Evolutionary conservation across 371 early-diverging fungal genomes (phyloP).

Genomic region (Circinella umbellata): DNA sequence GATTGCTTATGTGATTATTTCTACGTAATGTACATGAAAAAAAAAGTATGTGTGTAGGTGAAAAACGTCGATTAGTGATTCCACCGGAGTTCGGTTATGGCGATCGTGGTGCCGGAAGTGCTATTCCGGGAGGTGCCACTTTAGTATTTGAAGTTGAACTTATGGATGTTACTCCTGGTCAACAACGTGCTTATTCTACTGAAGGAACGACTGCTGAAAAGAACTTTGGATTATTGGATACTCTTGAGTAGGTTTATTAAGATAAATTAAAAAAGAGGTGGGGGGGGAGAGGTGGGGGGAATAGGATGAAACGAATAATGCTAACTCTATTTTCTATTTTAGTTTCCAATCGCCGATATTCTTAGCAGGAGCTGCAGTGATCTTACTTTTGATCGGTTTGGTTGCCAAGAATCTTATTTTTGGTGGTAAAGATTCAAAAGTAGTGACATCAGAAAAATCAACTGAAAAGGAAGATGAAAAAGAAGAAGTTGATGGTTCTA

Average conservation of each 20-base stretch:
- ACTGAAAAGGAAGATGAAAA: not conserved
- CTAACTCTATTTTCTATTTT: slow-evolving; percentile 13
- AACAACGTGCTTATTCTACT: not conserved
- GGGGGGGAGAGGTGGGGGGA: not conserved
- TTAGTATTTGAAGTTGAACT: slow-evolving; percentile 74
- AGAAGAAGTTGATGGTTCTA: slow-evolving; percentile 15
- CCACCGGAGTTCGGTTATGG: slow-evolving; percentile 74
- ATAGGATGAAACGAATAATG: not conserved
- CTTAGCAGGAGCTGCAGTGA: not conserved
- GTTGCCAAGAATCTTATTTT: not conserved
- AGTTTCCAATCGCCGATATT: slow-evolving; percentile 3
- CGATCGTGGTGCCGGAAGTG: slow-evolving; percentile 57
- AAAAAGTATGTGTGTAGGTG: slow-evolving; percentile 83
- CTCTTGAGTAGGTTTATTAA: not conserved
- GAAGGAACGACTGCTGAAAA: not conserved
- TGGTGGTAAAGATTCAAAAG: not conserved
- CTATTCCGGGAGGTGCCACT: slow-evolving; percentile 64
- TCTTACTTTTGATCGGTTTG: not conserved
- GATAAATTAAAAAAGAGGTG: too few species aligned
- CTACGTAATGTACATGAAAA: too few species aligned
- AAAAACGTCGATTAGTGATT: slow-evolving; percentile 82
- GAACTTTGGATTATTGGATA: not conserved
- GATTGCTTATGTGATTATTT: slow-evolving; percentile 5
- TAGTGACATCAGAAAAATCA: too few species aligned
- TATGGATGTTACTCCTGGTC: slow-evolving; percentile 56